These are phyloP conservation scores for Arthrobotrys sphaeroides DNA, from an alignment of 2,329 filamentous ascomycete genomes.

Conservation along the genomic window DNA sequence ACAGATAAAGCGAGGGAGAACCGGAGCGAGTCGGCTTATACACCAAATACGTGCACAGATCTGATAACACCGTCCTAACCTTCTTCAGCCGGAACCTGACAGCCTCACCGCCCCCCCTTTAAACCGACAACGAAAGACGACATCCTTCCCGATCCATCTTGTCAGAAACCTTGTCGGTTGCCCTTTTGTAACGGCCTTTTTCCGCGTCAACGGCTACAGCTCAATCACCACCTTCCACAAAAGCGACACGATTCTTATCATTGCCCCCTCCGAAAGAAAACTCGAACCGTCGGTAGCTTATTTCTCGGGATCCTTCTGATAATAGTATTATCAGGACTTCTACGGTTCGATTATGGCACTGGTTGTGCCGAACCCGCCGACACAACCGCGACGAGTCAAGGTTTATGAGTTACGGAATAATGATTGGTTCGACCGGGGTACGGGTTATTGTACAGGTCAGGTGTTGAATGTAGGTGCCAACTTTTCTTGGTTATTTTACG, in stretches of 20 bases:
- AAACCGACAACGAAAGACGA: not conserved
- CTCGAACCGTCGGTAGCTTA: not conserved
- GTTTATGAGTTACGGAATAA: constrained; percentile 98
- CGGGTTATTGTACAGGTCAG: constrained; percentile 88
- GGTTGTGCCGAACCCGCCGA: constrained; percentile 63
- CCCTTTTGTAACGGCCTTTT: not conserved
- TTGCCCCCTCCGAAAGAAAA: not conserved
- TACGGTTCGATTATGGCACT: constrained; percentile 48
- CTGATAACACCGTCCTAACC: not conserved
- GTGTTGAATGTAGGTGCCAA: constrained; percentile 72
- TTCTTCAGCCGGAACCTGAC: constrained; percentile 2
- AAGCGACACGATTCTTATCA: not conserved
- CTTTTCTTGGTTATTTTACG: constrained; percentile 14
- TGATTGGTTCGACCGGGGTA: constrained; percentile 98
- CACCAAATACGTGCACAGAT: not conserved
- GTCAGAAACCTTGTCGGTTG: too few relatives aligned
- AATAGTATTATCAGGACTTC: constrained; percentile 7
- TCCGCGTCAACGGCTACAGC: not conserved
- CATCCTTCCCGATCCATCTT: constrained; percentile 1
- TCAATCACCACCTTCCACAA: not conserved
- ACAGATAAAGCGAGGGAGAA: not conserved
- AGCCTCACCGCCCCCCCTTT: not conserved
- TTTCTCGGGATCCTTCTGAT: not conserved
- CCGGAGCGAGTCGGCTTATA: not conserved
- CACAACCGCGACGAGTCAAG: constrained; percentile 76